Evolutionary conservation across 176 grass and related monocot species (phyloP).

Genomic region (Cymbopogon citratus): DNA sequence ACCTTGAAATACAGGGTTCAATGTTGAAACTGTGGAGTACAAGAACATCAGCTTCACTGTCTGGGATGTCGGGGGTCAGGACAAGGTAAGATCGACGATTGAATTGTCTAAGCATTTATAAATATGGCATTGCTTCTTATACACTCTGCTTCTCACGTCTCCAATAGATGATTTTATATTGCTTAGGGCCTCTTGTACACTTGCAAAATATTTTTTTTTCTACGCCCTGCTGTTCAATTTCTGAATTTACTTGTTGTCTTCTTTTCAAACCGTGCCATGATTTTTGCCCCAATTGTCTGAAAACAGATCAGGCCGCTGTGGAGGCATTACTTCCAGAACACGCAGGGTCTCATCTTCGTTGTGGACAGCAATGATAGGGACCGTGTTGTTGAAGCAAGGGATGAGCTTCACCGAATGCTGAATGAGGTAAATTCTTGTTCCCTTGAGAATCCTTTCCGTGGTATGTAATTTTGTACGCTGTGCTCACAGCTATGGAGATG

Average conservation of each 20-base stretch:
- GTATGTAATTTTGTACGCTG: not conserved
- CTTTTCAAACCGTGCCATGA: not conserved
- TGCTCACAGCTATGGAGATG: not conserved
- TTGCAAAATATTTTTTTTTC: not conserved
- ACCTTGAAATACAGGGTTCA: slow-evolving; percentile 45
- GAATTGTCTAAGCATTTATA: not conserved
- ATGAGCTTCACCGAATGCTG: slow-evolving; percentile 69
- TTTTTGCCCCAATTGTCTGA: not conserved
- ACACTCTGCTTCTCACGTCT: not conserved
- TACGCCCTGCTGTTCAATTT: not conserved
- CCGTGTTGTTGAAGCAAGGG: slow-evolving; percentile 69
- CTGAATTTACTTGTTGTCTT: not conserved
- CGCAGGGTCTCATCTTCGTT: slow-evolving; percentile 66
- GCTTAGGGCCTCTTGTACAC: not conserved
- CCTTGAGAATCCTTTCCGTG: not conserved
- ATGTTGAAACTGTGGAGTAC: slow-evolving; percentile 81
- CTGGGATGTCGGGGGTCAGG: slow-evolving; percentile 98
- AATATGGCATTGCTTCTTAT: not conserved
- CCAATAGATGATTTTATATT: not conserved
- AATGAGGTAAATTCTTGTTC: slow-evolving; percentile 46
- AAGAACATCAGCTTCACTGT: slow-evolving; percentile 99
- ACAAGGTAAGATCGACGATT: slow-evolving; percentile 50
- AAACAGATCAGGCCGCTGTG: slow-evolving; percentile 68
- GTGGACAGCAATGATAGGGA: slow-evolving; percentile 72
- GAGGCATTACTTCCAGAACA: slow-evolving; percentile 82